Evolutionary conservation across 495 filamentous ascomycete genomes (phyloP).

Genomic region (Emericellopsis terricola): DNA sequence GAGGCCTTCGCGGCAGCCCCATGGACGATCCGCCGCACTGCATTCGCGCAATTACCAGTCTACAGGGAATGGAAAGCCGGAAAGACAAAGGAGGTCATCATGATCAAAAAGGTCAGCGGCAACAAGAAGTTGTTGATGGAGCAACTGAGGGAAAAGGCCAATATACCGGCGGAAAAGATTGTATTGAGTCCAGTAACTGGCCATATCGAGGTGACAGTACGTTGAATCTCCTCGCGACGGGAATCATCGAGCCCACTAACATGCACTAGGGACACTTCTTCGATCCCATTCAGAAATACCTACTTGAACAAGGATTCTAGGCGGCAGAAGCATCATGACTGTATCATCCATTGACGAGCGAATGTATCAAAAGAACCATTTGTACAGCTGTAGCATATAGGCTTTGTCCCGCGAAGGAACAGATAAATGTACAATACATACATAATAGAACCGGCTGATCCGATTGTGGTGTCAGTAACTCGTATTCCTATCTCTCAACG

Average conservation of each 20-base stretch:
- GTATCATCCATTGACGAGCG: too few species aligned
- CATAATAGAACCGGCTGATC: constrained; percentile 1
- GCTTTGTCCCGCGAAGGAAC: not conserved
- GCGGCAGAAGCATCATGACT: too few species aligned
- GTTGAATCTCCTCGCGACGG: constrained; percentile 2
- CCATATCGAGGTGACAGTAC: constrained; percentile 40
- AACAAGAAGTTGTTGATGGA: constrained; percentile 36
- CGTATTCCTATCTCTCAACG: too few species aligned
- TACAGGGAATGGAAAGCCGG: constrained; percentile 60
- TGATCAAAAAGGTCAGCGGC: constrained; percentile 64
- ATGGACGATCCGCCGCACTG: constrained; percentile 60
- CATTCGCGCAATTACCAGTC: constrained; percentile 55
- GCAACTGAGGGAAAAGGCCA: constrained; percentile 15
- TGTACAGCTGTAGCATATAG: not conserved
- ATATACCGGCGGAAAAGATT: constrained; percentile 10
- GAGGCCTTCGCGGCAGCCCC: constrained; percentile 7
- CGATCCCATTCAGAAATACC: not conserved
- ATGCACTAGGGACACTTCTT: not conserved
- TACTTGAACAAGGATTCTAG: constrained; percentile 4
- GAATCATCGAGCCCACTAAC: too few species aligned
- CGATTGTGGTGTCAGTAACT: constrained; percentile 2
- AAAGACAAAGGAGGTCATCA: constrained; percentile 58
- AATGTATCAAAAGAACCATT: not conserved
- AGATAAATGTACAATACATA: constrained; percentile 2
- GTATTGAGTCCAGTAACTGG: constrained; percentile 33